A percentile compares a stretch with the other conserved stretches of the same genome.
Evolutionary conservation across 2,329 filamentous ascomycete species (phyloP).

Genomic region (Monosporascus cannonballus): DNA sequence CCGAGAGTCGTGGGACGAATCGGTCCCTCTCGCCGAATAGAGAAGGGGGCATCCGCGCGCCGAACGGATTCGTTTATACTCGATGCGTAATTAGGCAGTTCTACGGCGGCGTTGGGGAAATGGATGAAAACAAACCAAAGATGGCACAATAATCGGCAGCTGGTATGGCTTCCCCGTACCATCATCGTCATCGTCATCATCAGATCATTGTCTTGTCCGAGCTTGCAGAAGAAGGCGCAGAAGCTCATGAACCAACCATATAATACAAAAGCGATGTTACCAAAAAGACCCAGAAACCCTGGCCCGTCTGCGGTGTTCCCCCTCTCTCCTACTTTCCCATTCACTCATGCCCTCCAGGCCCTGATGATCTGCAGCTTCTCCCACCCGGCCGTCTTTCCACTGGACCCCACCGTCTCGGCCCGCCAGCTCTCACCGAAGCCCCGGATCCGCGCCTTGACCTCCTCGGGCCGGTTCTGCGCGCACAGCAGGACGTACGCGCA

Average conservation of each 20-base stretch:
- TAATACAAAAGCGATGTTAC: background rate
- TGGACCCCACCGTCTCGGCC: constrained; percentile 71
- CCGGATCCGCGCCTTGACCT: constrained; percentile 59
- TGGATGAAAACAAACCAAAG: constrained; percentile 14
- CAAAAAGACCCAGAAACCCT: background rate
- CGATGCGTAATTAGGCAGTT: constrained; percentile 9
- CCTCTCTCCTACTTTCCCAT: background rate
- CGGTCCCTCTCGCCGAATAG: too few species aligned
- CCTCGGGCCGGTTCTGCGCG: constrained; percentile 78
- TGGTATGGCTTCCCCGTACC: constrained; percentile 18
- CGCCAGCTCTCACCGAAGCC: constrained; percentile 55
- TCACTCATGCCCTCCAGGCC: constrained; percentile 56
- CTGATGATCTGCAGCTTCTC: constrained; percentile 87
- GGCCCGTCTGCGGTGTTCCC: background rate
- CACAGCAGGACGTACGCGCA: constrained; percentile 89
- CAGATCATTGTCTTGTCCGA: constrained; percentile 6
- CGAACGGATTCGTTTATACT: background rate
- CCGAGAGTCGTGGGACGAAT: too few species aligned
- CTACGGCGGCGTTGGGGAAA: constrained; percentile 23
- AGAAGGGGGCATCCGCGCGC: background rate
- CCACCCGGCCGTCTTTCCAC: constrained; percentile 86
- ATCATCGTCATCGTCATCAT: constrained; percentile 2
- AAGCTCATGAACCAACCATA: constrained; percentile 5
- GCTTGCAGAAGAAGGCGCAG: constrained; percentile 14
- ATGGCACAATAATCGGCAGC: constrained; percentile 14